Evolutionary conservation across 2,329 filamentous ascomycete species (phyloP).

Genomic region (Colletotrichum sidae): DNA sequence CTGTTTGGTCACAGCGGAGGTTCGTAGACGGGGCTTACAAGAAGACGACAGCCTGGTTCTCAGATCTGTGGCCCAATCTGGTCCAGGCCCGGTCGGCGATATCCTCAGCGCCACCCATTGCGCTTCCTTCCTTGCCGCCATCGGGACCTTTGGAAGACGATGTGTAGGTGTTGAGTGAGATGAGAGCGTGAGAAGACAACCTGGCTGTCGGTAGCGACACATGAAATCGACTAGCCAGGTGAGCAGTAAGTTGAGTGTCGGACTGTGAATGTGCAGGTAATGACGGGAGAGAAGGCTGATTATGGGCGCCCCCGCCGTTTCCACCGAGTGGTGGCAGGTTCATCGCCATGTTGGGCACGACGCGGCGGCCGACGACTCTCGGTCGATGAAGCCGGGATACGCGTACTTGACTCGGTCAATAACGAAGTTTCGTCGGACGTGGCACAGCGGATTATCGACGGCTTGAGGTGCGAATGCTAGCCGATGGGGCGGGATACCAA

Average conservation of each 20-base stretch:
- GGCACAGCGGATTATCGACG: neutral
- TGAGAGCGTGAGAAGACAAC: slow-evolving; percentile 90
- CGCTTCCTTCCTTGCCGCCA: slow-evolving; percentile 91
- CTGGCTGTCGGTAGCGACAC: slow-evolving; percentile 87
- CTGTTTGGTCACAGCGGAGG: neutral
- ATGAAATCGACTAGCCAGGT: slow-evolving; percentile 91
- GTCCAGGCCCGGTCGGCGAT: slow-evolving; percentile 88
- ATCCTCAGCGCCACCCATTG: slow-evolving; percentile 92
- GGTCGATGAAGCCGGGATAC: slow-evolving; percentile 12
- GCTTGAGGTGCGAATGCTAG: too few species aligned
- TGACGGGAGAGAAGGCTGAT: slow-evolving; percentile 87
- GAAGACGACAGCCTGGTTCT: slow-evolving; percentile 94
- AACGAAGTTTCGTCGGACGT: neutral
- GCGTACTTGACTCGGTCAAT: slow-evolving; percentile 14
- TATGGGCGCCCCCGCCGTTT: slow-evolving; percentile 72
- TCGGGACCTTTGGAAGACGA: slow-evolving; percentile 88
- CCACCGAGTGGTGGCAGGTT: slow-evolving; percentile 64
- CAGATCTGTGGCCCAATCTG: slow-evolving; percentile 85
- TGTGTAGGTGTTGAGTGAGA: slow-evolving; percentile 95
- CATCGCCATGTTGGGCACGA: slow-evolving; percentile 67
- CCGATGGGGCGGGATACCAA: neutral
- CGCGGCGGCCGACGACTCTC: slow-evolving; percentile 21
- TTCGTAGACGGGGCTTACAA: slow-evolving; percentile 72
- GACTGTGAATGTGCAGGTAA: slow-evolving; percentile 86
- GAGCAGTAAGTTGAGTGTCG: slow-evolving; percentile 82